Evolutionary conservation across 192 early-diverging fungal species (phyloP).

Genomic region (Coemansia sp.): DNA sequence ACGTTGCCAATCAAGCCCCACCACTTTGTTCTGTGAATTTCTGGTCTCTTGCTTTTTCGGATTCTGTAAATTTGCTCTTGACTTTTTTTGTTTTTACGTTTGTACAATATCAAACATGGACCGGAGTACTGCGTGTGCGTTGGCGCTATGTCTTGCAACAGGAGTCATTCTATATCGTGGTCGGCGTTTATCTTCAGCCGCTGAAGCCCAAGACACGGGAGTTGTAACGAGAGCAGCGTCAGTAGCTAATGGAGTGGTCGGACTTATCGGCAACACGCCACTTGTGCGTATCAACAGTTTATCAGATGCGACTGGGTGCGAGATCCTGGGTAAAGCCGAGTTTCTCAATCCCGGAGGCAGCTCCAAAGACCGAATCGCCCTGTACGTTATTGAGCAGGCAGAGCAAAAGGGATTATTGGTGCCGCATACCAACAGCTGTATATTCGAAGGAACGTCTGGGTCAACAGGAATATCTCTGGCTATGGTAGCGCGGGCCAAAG

Average conservation of each 20-base stretch:
- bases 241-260: conserved; percentile 66
- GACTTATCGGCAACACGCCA: conserved; percentile 90
- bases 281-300: conserved; percentile 83
- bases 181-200: neutral
- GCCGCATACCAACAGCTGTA: conserved; percentile 73
- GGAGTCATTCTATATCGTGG: neutral
- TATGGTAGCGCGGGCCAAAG: conserved; percentile 83
- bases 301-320: conserved; percentile 89
- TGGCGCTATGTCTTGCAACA: neutral
- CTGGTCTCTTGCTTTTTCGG: neutral
- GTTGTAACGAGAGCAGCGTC: neutral
- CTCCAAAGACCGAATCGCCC: conserved; percentile 92
- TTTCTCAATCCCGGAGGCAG: conserved; percentile 92
- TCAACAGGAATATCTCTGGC: conserved; percentile 96
- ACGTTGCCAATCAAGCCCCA: neutral
- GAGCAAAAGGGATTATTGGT: conserved; percentile 68
- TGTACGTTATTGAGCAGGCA: conserved; percentile 80
- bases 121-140: neutral
- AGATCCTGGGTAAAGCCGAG: conserved; percentile 76
- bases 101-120: neutral
- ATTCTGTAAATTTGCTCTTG: neutral
- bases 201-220: neutral
- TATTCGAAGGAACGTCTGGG: conserved; percentile 96
- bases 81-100: neutral
- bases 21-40: neutral